phyloP scores from a whole-genome alignment of 768 basidiomycete species.

The Hebeloma cylindrosporum region DNA sequence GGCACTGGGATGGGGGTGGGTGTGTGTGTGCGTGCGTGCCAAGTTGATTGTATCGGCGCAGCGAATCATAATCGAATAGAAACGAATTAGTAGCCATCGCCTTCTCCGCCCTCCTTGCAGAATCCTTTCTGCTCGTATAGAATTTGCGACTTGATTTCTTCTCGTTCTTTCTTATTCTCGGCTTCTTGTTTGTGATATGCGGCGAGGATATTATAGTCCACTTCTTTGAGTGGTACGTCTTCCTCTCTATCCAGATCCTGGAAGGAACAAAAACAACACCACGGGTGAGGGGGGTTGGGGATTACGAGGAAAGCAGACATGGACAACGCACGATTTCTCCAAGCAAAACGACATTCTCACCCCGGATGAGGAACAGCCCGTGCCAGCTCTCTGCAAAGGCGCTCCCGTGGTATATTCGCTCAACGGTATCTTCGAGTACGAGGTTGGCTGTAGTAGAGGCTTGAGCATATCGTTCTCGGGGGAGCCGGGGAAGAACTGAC shows the following conservation, averaged over 20 bases:
- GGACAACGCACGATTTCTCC: slow-evolving; percentile 87
- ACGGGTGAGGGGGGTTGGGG: too few species aligned
- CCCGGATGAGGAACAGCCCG: slow-evolving; percentile 92
- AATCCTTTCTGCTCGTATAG: slow-evolving; percentile 86
- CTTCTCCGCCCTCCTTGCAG: slow-evolving; percentile 93
- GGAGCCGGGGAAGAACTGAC: slow-evolving; percentile 44
- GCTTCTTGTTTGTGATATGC: slow-evolving; percentile 73
- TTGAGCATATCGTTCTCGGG: not conserved
- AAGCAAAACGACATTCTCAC: slow-evolving; percentile 96
- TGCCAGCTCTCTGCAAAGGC: slow-evolving; percentile 86
- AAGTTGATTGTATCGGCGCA: not conserved
- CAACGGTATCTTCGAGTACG: slow-evolving; percentile 92
- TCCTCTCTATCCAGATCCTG: slow-evolving; percentile 95
- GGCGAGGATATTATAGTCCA: slow-evolving; percentile 69
- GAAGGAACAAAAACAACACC: slow-evolving; percentile 6
- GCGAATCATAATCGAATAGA: slow-evolving; percentile 3
- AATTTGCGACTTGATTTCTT: slow-evolving; percentile 80
- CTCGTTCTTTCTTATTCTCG: slow-evolving; percentile 74
- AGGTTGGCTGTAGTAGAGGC: slow-evolving; percentile 74
- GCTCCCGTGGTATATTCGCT: slow-evolving; percentile 89
- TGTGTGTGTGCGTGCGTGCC: not conserved
- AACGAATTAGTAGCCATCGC: slow-evolving; percentile 79
- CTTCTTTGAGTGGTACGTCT: slow-evolving; percentile 74
- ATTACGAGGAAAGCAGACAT: slow-evolving; percentile 4
- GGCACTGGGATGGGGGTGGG: not conserved